Conservation (phyloP, 768 basidiomycete genomes). For the Thelephora aurantiotincta region DNA sequence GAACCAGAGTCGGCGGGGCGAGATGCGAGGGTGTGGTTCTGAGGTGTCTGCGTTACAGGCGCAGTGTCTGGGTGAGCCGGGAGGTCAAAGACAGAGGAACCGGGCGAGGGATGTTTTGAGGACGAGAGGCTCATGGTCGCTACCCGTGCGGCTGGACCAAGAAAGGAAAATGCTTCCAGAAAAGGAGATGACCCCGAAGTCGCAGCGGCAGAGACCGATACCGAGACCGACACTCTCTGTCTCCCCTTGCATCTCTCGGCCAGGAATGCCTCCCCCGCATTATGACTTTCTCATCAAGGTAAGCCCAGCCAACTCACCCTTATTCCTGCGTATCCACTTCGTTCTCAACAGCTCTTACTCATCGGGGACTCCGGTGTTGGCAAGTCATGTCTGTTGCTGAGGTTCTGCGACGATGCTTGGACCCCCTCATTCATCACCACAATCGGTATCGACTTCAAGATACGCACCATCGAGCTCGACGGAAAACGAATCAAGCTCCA, state of each 20-base stretch:
- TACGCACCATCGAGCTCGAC: slow-evolving; percentile 95
- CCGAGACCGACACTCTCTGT: too few species aligned
- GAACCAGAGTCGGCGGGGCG: slow-evolving; percentile 15
- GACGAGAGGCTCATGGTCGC: too few species aligned
- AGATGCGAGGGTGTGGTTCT: slow-evolving; percentile 1
- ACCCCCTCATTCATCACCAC: slow-evolving; percentile 99
- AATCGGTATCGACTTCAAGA: slow-evolving; percentile 99
- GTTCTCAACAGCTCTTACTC: slow-evolving; percentile 57
- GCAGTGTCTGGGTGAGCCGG: slow-evolving; percentile 28
- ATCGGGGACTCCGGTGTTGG: slow-evolving; percentile 97
- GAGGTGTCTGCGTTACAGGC: background rate
- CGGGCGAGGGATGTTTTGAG: slow-evolving; percentile 23
- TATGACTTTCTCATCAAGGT: slow-evolving; percentile 98
- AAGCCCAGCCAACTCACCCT: slow-evolving; percentile 9
- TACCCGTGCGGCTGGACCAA: too few species aligned
- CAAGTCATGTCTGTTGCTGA: slow-evolving; percentile 88
- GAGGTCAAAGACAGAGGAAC: slow-evolving; percentile 65
- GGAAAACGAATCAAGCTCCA: slow-evolving; percentile 98
- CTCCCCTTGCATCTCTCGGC: too few species aligned
- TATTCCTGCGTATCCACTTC: background rate
- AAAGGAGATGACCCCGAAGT: too few species aligned
- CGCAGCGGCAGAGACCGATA: too few species aligned
- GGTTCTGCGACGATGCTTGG: slow-evolving; percentile 99
- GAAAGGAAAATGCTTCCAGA: too few species aligned
- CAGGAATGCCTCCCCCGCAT: slow-evolving; percentile 75